Evolutionary conservation across 305 asterid species (phyloP).

Genomic region (Solanum chacoense): DNA sequence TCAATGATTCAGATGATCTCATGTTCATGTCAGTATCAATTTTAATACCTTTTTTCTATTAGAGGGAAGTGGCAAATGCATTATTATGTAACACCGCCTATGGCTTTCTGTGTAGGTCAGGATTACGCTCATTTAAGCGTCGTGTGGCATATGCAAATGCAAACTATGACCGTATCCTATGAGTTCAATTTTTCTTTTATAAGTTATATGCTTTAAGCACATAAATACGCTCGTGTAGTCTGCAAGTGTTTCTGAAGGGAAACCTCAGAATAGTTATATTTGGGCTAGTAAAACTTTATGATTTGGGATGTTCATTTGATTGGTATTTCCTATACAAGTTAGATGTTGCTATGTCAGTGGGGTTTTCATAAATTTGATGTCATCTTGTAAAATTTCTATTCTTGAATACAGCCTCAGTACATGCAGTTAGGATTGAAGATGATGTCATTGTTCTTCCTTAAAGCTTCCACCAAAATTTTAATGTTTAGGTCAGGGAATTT

Average conservation of each 20-base stretch:
- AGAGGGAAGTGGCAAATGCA: not conserved
- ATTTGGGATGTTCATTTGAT: not conserved
- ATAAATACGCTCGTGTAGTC: not conserved
- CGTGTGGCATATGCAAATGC: conserved; percentile 93
- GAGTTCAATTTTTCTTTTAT: not conserved
- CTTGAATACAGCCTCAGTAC: not conserved
- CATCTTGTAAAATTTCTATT: not conserved
- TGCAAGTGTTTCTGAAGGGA: not conserved
- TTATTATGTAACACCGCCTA: not conserved
- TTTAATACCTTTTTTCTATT: not conserved
- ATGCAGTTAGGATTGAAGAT: not conserved
- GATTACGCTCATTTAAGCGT: conserved; percentile 70
- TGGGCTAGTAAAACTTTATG: not conserved
- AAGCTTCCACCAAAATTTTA: not conserved
- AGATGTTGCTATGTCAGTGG: not conserved
- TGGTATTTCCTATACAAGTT: not conserved
- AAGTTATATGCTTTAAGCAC: not conserved
- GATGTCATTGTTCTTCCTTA: not conserved
- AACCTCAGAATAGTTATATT: not conserved
- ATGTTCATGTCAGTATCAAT: conserved; percentile 57
- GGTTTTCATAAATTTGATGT: not conserved
- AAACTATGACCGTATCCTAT: conserved; percentile 79
- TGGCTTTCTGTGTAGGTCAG: conserved; percentile 42
- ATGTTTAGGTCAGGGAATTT: not conserved
- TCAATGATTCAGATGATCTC: conserved; percentile 52